Evolutionary conservation across 2,329 filamentous ascomycete species (phyloP).

Genomic region (Sporothrix variecibatus): DNA sequence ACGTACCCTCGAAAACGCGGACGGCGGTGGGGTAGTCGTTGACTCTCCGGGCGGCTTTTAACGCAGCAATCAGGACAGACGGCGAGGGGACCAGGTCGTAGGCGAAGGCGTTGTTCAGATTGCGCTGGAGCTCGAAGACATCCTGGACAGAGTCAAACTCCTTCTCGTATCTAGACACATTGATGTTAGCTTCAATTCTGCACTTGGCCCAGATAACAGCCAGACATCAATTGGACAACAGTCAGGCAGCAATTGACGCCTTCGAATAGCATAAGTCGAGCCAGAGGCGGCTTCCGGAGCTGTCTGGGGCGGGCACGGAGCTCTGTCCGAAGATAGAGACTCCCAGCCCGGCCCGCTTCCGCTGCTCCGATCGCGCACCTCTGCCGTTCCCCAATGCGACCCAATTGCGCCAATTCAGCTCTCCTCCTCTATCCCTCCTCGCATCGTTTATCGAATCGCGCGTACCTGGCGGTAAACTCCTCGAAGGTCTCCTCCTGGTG

Average conservation of each 20-base stretch:
- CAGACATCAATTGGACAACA: background rate
- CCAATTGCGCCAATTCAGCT: background rate
- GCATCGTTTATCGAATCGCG: constrained; percentile 31
- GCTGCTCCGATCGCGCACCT: constrained; percentile 13
- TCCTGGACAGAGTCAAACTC: constrained; percentile 97
- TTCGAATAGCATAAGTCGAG: background rate
- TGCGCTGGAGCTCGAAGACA: constrained; percentile 97
- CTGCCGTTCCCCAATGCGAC: background rate
- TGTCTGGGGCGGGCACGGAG: background rate
- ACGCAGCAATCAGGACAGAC: constrained; percentile 84
- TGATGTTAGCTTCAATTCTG: constrained; percentile 43
- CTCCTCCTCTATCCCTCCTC: background rate
- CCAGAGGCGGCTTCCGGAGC: background rate
- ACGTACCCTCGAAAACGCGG: constrained; percentile 94
- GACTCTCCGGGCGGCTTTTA: constrained; percentile 91
- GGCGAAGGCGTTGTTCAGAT: constrained; percentile 98
- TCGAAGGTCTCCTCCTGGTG: constrained; percentile 97
- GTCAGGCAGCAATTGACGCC: background rate
- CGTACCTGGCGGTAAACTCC: constrained; percentile 96
- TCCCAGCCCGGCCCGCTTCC: background rate
- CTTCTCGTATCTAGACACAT: constrained; percentile 85
- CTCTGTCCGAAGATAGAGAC: background rate
- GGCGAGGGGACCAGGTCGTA: constrained; percentile 98
- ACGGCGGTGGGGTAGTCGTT: constrained; percentile 99
- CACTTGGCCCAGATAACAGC: constrained; percentile 25